Evolutionary conservation across 1,284 basidiomycete species (phyloP).

Genomic region (Tilletia setariae): DNA sequence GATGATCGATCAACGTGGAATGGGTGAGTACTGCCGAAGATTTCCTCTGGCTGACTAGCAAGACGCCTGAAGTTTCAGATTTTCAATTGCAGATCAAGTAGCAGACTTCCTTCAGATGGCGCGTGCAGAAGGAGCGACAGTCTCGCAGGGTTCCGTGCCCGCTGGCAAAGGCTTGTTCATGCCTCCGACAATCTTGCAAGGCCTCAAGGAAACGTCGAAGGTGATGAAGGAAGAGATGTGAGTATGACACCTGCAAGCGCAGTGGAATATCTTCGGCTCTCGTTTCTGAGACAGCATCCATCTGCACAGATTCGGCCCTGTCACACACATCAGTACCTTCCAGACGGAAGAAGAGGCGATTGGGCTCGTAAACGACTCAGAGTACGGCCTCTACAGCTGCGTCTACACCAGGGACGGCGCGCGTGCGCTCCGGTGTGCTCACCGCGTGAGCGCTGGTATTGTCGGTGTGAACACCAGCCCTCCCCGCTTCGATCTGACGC

Average conservation of each 20-base stretch:
- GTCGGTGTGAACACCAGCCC: slow-evolving; percentile 34
- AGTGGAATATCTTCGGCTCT: too few relatives aligned
- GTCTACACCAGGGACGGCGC: slow-evolving; percentile 33
- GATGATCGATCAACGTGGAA: neutral
- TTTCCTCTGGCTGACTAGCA: neutral
- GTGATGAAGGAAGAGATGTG: slow-evolving; percentile 39
- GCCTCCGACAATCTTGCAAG: slow-evolving; percentile 41
- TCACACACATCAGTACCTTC: slow-evolving; percentile 37
- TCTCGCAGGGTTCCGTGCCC: neutral
- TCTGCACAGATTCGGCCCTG: slow-evolving; percentile 33
- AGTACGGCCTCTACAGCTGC: slow-evolving; percentile 35
- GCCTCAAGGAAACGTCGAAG: slow-evolving; percentile 31
- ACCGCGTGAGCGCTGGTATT: slow-evolving; percentile 33
- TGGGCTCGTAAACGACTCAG: slow-evolving; percentile 30
- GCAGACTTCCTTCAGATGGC: neutral
- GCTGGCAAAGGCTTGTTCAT: slow-evolving; percentile 32
- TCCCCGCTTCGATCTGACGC: slow-evolving; percentile 55
- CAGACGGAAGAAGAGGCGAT: slow-evolving; percentile 37
- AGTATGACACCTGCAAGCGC: neutral
- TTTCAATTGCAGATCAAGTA: neutral
- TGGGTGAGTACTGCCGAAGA: neutral
- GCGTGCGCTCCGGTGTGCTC: slow-evolving; percentile 28
- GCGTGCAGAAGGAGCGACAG: too few relatives aligned
- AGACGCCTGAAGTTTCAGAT: neutral
- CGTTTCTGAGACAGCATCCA: too few relatives aligned